Evolutionary conservation across 1,284 basidiomycete genomes (phyloP), one percentile per base, ranked within the genome.

Genomic region (Sanguinoderma infundibulare): DNA sequence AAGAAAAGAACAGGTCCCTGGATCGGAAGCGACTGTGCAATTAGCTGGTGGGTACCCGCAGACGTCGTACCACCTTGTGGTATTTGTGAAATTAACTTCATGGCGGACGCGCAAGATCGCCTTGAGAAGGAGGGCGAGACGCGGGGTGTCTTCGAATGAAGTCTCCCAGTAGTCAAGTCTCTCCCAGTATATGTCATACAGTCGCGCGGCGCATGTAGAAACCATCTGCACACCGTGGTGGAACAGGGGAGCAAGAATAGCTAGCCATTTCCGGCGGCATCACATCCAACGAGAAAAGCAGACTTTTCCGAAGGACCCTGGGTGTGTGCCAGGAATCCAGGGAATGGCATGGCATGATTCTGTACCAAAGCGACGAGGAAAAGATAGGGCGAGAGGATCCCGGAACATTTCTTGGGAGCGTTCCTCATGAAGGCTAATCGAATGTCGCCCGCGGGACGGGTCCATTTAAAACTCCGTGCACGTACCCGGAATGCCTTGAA

Each of bases 401-500:
- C 24, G 7, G 6, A 28, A 15, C 28, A 12, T 28, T 28, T 20
- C 46, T 26, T 17, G 32, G 10, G 32, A 15, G 5, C 10, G 10
- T 22, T 35, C 32, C 35, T 32, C n/a, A n/a, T 35, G n/a, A 7
- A 24, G 12, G n/a, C n/a, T 36, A 20, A 51, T 35, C 20, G 20
- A 51, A 22, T n/a, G 28, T n/a, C 20, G 32, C 10, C 20, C 20
- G 34, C 5, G 10, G 20, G 9, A 12, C 17, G 15, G 14, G n/a
- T 15, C 10, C 30, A n/a, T n/a, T 17, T 12, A 49, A 51, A 36
- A 20, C 20, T 15, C 24, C n/a, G n/a, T 2, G n/a, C 28, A 61
- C 60, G 42, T 8, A 67, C 62, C 26, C 59, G 53, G 40, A 49
- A 22, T n/a, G 46, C 32, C 1, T 35, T 9, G 47, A 62, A 67